Conservation (phyloP, 1,284 basidiomycete species). For the Moesziomyces sp. region DNA sequence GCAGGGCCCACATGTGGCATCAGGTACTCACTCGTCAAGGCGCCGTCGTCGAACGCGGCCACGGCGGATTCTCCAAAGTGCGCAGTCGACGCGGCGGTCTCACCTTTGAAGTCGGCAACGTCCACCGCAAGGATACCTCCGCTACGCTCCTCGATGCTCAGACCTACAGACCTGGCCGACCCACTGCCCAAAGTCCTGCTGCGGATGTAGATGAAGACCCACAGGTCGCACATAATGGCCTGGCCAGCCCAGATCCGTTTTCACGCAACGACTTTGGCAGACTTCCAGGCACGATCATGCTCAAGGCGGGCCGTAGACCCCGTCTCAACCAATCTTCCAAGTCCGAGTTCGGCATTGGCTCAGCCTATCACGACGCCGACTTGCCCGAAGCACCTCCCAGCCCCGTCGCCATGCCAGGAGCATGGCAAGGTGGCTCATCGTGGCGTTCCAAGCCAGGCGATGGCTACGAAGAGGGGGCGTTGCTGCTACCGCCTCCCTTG, state of each 20-base stretch:
- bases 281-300: constrained; percentile 22
- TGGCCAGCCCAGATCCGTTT: background rate
- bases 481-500: constrained; percentile 63
- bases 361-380: constrained; percentile 25
- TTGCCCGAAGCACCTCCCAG: constrained; percentile 58
- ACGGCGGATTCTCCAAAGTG: constrained; percentile 27
- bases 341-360: constrained; percentile 52
- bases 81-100: constrained; percentile 39
- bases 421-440: constrained; percentile 51
- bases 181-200: background rate
- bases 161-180: constrained; percentile 5
- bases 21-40: constrained; percentile 30
- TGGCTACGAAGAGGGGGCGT: constrained; percentile 54
- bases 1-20: constrained; percentile 49
- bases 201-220: background rate
- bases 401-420: constrained; percentile 65
- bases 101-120: constrained; percentile 36
- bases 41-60: constrained; percentile 24
- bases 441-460: constrained; percentile 48
- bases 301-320: constrained; percentile 30
- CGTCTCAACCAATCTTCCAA: constrained; percentile 10
- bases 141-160: constrained; percentile 30
- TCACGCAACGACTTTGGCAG: background rate
- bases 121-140: constrained; percentile 16
- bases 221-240: too few species aligned